Evolutionary conservation across 805 yeast genomes (phyloP).

Genomic region (Hanseniaspora valbyensis): DNA sequence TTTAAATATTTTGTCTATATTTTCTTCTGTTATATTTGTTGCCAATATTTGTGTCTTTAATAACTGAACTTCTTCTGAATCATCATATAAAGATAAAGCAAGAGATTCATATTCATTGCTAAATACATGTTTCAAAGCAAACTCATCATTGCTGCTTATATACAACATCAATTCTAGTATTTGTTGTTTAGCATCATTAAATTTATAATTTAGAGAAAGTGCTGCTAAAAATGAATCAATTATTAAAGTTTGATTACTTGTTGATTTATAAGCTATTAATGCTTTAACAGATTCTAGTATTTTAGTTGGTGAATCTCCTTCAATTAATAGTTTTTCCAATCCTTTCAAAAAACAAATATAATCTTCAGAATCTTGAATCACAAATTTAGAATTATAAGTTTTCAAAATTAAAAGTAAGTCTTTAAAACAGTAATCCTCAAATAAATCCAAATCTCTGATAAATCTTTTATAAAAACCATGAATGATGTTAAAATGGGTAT

Average conservation of each 20-base stretch:
- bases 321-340: constrained; percentile 25
- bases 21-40: constrained; percentile 43
- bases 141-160: background rate
- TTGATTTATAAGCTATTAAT: background rate
- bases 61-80: constrained; percentile 30
- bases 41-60: constrained; percentile 55
- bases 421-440: constrained; percentile 68
- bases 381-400: constrained; percentile 51
- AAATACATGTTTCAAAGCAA: constrained; percentile 21
- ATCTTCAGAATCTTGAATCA: constrained; percentile 37
- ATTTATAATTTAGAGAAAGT: constrained; percentile 1
- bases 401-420: constrained; percentile 50
- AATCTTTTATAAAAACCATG: constrained; percentile 60
- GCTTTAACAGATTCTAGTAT: background rate
- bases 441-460: constrained; percentile 36
- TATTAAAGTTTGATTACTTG: background rate
- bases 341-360: constrained; percentile 35
- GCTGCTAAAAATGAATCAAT: background rate
- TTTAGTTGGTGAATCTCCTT: background rate
- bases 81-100: constrained; percentile 47
- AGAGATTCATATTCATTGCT: constrained; percentile 37
- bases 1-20: constrained; percentile 40
- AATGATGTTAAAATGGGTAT: constrained; percentile 42
- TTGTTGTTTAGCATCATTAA: background rate
- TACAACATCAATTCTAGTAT: constrained; percentile 1